Evolutionary conservation across 192 early-diverging fungal genomes (phyloP).

Genomic region (Podila epicladia): DNA sequence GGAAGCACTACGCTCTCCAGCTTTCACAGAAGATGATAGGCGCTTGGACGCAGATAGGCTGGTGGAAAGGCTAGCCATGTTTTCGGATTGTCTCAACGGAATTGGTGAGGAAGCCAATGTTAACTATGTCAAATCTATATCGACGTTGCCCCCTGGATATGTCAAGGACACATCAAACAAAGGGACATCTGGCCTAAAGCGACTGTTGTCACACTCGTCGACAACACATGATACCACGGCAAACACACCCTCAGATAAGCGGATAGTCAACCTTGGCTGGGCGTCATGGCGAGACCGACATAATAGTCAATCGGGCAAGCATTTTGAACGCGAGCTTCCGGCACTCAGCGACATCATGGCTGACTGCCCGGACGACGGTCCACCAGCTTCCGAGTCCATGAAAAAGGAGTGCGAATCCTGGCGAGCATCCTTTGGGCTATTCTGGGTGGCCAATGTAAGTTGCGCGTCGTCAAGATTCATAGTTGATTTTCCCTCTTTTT

Average conservation of each 20-base stretch:
- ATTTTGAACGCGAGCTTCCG: constrained; percentile 1
- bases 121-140: constrained; percentile 17
- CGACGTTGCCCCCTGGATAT: neutral
- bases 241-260: constrained; percentile 1
- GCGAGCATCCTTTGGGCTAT: constrained; percentile 37
- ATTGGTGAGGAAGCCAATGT: constrained; percentile 12
- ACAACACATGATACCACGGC: constrained; percentile 1
- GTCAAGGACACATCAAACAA: neutral
- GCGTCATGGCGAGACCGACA: constrained; percentile 33
- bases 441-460: constrained; percentile 46
- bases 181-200: constrained; percentile 15
- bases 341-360: constrained; percentile 20
- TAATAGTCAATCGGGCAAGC: constrained; percentile 24
- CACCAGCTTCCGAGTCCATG: neutral
- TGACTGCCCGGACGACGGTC: constrained; percentile 3
- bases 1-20: constrained; percentile 6
- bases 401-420: constrained; percentile 30
- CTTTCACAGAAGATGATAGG: constrained; percentile 1
- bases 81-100: constrained; percentile 33
- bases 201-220: constrained; percentile 21
- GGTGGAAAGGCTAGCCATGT: constrained; percentile 22
- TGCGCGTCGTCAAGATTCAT: neutral
- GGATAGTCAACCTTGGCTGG: constrained; percentile 15
- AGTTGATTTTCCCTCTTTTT: neutral
- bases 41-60: constrained; percentile 8